Evolutionary conservation across 208 protist species (phyloP), one percentile per base, ranked within the genome.

Genomic region (Leishmania amazonensis): DNA sequence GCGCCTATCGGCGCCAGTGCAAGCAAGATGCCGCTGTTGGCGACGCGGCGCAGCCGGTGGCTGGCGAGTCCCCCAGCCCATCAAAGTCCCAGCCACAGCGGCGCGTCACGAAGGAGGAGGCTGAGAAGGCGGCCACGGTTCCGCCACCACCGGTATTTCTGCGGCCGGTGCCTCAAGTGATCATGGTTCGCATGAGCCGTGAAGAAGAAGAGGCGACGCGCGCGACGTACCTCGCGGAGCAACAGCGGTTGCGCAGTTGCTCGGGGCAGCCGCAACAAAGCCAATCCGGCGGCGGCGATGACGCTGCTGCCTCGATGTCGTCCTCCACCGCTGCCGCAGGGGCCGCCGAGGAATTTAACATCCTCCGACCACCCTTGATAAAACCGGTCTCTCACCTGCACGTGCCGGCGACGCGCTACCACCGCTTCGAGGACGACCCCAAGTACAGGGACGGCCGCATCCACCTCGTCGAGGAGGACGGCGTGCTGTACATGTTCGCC

Each of bases 401-500:
- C 77, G 45, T 64, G 28, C 72, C 76, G 11, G 79, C 82, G 28
- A 57, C 65, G 38, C 83, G 80, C 57, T 54, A 86, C 53, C 80
- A 93, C 76, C 58, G 83, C 57, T 93, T 93, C 76, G 85, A 89
- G 57, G 71, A 76, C 13, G 84, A 88, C n/a, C 64, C 78, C 21
- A 54, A 70, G n/a, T 91, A 91, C 84, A 84, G 86, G 65, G 89
- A 93, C 72, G 88, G 89, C 49, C 83, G 85, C n/a, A 78, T 95
- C 2, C 88, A 95, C 75, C 79, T 95, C 3, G 88, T 93, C 35
- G 91, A 91, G 80, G 85, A 93, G 51, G 86, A 91, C 47, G 91
- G 88, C 4, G 85, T 90, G 51, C 76, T 95, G 40, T 93, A 92
- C 87, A 73, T 92, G 64, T 93, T 93, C 60, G 89, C 89, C n/a